Evolutionary conservation across 2,329 filamentous ascomycete species (phyloP).

Genomic region (Mycogone perniciosa): DNA sequence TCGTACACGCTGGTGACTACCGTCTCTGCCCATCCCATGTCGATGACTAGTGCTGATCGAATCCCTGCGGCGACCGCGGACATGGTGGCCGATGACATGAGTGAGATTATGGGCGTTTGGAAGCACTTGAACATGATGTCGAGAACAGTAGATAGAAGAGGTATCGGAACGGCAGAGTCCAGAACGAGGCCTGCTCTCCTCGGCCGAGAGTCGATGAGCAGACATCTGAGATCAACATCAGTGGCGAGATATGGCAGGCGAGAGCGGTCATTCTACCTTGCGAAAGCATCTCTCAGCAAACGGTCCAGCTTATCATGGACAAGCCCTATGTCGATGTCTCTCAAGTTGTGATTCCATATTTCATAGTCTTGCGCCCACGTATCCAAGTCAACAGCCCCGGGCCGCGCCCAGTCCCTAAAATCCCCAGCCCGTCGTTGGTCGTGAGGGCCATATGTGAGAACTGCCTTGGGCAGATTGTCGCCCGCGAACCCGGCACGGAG

Average conservation of each 20-base stretch:
- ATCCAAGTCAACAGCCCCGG: constrained; percentile 38
- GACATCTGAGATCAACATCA: constrained; percentile 37
- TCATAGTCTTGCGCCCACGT: constrained; percentile 61
- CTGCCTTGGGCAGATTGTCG: constrained; percentile 67
- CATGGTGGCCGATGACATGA: constrained; percentile 73
- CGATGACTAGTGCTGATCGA: constrained; percentile 77
- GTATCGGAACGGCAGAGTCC: constrained; percentile 70
- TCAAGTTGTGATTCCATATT: constrained; percentile 73
- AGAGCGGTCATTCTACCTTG: constrained; percentile 49
- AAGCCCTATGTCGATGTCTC: constrained; percentile 66
- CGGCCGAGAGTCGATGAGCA: constrained; percentile 68
- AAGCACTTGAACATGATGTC: constrained; percentile 76
- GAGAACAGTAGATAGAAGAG: constrained; percentile 67
- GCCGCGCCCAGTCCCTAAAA: constrained; percentile 63
- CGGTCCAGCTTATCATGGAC: constrained; percentile 84
- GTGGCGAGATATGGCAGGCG: neutral
- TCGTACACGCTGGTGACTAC: constrained; percentile 83
- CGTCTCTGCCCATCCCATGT: constrained; percentile 91
- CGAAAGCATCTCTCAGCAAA: constrained; percentile 72
- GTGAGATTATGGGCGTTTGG: constrained; percentile 70
- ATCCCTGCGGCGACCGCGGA: constrained; percentile 72
- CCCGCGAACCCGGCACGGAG: constrained; percentile 82
- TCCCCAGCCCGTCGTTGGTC: constrained; percentile 74
- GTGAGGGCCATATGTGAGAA: constrained; percentile 66
- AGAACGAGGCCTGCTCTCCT: constrained; percentile 69